Conservation (phyloP, 2,329 filamentous ascomycete genomes). For the Aspergillus caelatus region DNA sequence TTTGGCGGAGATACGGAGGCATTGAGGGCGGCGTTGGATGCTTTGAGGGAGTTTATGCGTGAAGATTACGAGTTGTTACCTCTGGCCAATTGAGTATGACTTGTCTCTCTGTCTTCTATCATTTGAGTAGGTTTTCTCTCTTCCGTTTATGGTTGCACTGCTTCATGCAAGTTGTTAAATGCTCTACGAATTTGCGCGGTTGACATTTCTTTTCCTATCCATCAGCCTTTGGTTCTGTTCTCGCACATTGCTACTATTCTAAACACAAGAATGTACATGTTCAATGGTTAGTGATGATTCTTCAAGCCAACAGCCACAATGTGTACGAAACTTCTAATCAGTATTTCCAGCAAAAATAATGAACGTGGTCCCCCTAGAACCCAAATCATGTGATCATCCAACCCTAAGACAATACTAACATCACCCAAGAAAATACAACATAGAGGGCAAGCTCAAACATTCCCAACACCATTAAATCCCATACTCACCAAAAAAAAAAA, state of each 20-base stretch:
- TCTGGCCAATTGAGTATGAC: not conserved
- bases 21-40: constrained; percentile 64
- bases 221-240: not conserved
- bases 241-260: not conserved
- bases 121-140: not conserved
- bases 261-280: not conserved
- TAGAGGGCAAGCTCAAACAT: not conserved
- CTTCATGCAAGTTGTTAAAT: no score
- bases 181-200: no score
- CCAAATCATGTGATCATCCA: not conserved
- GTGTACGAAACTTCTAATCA: no score
- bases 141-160: not conserved
- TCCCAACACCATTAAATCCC: no score
- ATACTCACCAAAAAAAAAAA: no score
- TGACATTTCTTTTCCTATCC: no score
- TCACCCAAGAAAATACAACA: not conserved
- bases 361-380: no score
- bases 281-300: not conserved
- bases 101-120: not conserved
- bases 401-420: not conserved
- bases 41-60: constrained; percentile 28
- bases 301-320: not conserved
- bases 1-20: constrained; percentile 72
- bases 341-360: no score
- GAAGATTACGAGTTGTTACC: not conserved